Conservation (phyloP, 306 rosid genomes). For the Quercus dentata region DNA sequence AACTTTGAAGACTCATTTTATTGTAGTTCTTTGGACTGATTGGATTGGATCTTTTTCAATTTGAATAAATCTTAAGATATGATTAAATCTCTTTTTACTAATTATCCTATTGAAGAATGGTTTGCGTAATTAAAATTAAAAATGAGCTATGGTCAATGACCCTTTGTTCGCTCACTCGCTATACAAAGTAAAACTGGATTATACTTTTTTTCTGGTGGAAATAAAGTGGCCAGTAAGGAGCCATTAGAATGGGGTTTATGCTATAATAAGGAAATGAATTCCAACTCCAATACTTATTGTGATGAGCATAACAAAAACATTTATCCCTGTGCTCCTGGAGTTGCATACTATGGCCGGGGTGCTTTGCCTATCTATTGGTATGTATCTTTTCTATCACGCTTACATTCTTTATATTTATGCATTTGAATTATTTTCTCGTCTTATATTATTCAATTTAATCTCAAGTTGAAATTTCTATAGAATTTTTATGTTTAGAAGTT, state of each 20-base stretch:
- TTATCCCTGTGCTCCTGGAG: conserved; percentile 87
- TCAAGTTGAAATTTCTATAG: too few relatives aligned
- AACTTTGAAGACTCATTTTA: too few relatives aligned
- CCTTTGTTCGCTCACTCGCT: neutral
- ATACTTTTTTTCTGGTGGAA: conserved; percentile 65
- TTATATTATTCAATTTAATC: neutral
- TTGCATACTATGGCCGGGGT: conserved; percentile 88
- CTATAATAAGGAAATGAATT: conserved; percentile 91
- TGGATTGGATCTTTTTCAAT: too few relatives aligned
- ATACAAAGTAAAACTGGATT: neutral
- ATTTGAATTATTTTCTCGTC: neutral
- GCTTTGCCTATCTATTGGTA: conserved; percentile 94
- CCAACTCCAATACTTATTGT: conserved; percentile 67
- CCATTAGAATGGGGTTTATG: conserved; percentile 95
- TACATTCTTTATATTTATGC: neutral
- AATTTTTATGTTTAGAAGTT: neutral
- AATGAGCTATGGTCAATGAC: neutral
- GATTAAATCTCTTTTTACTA: neutral
- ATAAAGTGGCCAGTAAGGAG: conserved; percentile 93
- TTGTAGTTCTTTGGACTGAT: too few relatives aligned
- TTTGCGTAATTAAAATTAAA: neutral
- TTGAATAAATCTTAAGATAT: neutral
- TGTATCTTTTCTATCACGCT: neutral
- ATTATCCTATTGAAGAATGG: neutral
- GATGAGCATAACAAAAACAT: conserved; percentile 72